Percentiles rank a stretch among this genome's conserved stretches.
phyloP scores from a whole-genome alignment of 2,329 filamentous ascomycete genomes.

The Sporothrix pseudoabietina region DNA sequence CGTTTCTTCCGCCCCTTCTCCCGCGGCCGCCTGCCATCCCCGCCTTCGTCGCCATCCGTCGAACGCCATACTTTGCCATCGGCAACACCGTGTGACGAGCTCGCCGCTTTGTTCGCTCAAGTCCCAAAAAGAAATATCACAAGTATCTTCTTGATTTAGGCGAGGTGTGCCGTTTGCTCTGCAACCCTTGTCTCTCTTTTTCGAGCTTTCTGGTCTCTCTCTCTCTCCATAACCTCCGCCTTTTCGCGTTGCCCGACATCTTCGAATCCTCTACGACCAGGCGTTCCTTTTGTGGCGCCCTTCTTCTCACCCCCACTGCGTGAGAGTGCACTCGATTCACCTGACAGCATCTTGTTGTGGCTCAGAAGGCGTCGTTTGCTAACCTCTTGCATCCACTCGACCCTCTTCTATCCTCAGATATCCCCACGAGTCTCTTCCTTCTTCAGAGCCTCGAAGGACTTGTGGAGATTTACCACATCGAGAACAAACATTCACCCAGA shows the following conservation, averaged over 20 bases:
- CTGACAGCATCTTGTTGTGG: not conserved
- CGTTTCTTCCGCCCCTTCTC: not conserved
- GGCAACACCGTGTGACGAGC: conserved; percentile 26
- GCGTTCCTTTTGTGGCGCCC: conserved; percentile 9
- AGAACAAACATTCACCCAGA: not conserved
- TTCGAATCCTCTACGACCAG: conserved; percentile 9
- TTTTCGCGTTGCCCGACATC: conserved; percentile 18
- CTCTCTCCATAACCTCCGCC: not conserved
- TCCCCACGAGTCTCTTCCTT: not conserved
- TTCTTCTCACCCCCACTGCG: conserved; percentile 7
- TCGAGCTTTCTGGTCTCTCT: not conserved
- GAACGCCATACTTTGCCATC: conserved; percentile 5
- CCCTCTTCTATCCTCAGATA: not conserved
- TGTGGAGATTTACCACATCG: not conserved
- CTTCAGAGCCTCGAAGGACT: not conserved
- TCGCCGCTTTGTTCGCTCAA: conserved; percentile 5
- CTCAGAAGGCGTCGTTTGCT: not conserved
- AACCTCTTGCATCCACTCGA: conserved; percentile 7
- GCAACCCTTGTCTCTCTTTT: not conserved
- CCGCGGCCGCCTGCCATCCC: not conserved
- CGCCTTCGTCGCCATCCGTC: not conserved
- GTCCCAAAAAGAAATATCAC: not conserved
- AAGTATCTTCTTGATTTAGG: not conserved
- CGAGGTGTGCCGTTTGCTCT: conserved; percentile 11
- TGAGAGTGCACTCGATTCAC: conserved; percentile 10